Conservation (phyloP, 345 rosid species). For the Alliaria petiolata region DNA sequence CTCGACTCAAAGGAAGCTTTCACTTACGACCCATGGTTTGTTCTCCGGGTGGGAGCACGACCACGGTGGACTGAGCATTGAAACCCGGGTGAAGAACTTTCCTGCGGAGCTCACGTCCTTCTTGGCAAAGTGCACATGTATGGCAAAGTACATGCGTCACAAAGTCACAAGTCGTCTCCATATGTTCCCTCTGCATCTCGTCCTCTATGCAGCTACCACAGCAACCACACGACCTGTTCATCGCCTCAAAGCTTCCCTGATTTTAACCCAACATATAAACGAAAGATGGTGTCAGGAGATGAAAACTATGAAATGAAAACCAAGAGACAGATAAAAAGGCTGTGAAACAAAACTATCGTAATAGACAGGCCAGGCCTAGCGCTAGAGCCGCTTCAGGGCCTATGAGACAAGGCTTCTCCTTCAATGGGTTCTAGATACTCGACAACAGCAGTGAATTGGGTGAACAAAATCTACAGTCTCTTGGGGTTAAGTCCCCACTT, state of each 20-base stretch:
- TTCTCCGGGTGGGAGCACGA: constrained; percentile 67
- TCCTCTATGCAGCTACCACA: constrained; percentile 73
- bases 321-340: background rate
- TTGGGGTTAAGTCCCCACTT: background rate
- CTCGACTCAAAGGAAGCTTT: constrained; percentile 7
- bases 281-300: background rate
- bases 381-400: background rate
- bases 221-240: constrained; percentile 81
- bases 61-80: constrained; percentile 61
- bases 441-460: background rate
- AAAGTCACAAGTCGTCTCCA: constrained; percentile 72
- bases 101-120: constrained; percentile 95
- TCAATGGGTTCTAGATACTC: background rate
- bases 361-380: background rate
- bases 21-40: constrained; percentile 73
- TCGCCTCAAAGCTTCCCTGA: constrained; percentile 85
- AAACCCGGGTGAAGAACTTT: constrained; percentile 84
- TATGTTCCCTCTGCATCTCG: constrained; percentile 63
- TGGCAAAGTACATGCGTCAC: constrained; percentile 82
- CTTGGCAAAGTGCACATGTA: constrained; percentile 89
- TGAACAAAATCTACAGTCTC: background rate
- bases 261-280: constrained; percentile 6
- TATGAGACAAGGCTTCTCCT: background rate
- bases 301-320: background rate
- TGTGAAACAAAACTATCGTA: background rate